Evolutionary conservation across 495 filamentous ascomycete genomes (phyloP), one percentile per base, ranked within the genome.

Genomic region (Neurospora sp.): DNA sequence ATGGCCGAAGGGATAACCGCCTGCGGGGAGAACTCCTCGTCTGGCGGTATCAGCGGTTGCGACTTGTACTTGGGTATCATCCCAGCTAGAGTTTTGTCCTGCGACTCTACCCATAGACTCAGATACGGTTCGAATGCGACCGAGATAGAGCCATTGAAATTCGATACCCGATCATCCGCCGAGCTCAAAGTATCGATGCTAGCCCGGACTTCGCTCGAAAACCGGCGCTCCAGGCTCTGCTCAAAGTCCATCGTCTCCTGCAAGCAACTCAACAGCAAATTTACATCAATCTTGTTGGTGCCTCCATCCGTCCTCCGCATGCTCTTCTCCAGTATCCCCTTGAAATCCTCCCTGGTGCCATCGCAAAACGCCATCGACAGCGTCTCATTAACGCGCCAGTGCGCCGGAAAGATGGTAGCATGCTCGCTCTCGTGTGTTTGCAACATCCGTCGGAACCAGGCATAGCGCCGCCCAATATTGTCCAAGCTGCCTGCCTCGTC

Each of bases 161-260:
- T 91, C 5, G 91, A 89, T 4, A 90, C 85, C 76, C 88, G 87
- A 39, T 98, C 95, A 71, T 93, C 92, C 34, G 87, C 85, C 17
- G 94, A 97, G 70, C 90, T 90, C 45, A 97, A 88, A 0, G 95
- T 98, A 79, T 98, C 96, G 42, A 96, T 94, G 43, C 94, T 98
- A n/a, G 89, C 89, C 40, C 94, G 89, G 19, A 93, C 78, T 69
- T 93, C 89, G 79, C 83, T 91, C 2, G 91, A 86, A 81, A 98
- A 98, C 17, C 93, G 89, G 42, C 89, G 86, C 78, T 99, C 96
- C 17, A 99, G 86, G 66, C 88, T 91, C 79, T 98, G 95, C 81
- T 99, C 96, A 79, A 99, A 99, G 77, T 99, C 93, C 76, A 99
- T 89, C 2, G 96, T 99, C 83, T 99, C 96, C 77, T 98, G 95